Evolutionary conservation across 352 stramenopile genomes (phyloP).

Genomic region (Phytopythium delawarense): DNA sequence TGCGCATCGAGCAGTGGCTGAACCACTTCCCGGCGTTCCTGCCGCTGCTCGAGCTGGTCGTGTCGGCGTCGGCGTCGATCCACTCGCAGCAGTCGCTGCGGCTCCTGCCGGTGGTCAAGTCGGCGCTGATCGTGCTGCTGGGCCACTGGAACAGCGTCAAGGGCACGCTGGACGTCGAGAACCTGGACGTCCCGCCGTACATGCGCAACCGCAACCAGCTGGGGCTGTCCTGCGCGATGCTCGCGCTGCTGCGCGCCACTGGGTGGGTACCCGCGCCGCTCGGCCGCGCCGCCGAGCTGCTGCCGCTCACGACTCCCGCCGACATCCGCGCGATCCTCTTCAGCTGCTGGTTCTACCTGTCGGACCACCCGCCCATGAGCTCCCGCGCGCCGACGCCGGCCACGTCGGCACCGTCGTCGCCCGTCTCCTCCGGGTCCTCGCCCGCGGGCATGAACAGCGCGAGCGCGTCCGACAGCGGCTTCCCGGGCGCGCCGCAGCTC

Average conservation of each 20-base stretch:
- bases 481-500: conserved; percentile 36
- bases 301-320: conserved; percentile 57
- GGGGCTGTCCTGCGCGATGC: conserved; percentile 53
- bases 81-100: conserved; percentile 43
- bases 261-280: conserved; percentile 61
- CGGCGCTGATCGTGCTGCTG: conserved; percentile 62
- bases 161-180: conserved; percentile 51
- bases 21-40: conserved; percentile 79
- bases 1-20: conserved; percentile 81
- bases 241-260: conserved; percentile 51
- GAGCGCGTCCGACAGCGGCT: conserved; percentile 13
- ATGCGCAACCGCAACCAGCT: conserved; percentile 77
- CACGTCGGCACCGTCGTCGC: conserved; percentile 38
- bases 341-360: conserved; percentile 82
- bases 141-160: conserved; percentile 85
- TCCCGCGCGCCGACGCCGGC: conserved; percentile 31
- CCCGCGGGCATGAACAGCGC: conserved; percentile 24
- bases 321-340: conserved; percentile 80
- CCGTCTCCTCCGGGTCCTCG: conserved; percentile 41
- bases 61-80: conserved; percentile 34
- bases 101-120: conserved; percentile 73
- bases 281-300: conserved; percentile 44
- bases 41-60: conserved; percentile 39
- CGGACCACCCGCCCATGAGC: conserved; percentile 55
- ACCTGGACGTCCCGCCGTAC: conserved; percentile 77